These are phyloP conservation scores for Leccinum holopus DNA, from an alignment of 1,284 basidiomycete species.

Conservation along the genomic window DNA sequence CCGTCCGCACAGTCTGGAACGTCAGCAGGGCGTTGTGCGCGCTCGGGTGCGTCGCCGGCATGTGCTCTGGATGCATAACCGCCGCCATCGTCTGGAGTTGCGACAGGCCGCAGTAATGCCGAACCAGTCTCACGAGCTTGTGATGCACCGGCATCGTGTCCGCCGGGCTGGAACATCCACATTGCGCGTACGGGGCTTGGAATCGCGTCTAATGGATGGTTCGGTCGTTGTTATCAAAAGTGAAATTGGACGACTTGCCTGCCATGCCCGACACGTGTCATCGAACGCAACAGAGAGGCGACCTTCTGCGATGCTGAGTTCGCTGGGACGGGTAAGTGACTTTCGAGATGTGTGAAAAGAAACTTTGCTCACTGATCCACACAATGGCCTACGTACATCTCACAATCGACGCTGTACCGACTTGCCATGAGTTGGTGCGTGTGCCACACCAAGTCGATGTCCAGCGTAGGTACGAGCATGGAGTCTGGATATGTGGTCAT, in stretches of 20 bases:
- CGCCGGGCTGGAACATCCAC: constrained; percentile 47
- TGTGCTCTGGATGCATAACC: constrained; percentile 33
- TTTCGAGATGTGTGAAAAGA: background rate
- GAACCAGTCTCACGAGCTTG: constrained; percentile 32
- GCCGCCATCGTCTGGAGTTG: constrained; percentile 14
- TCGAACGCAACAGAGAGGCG: constrained; percentile 37
- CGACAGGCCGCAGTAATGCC: constrained; percentile 17
- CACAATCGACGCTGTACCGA: constrained; percentile 36
- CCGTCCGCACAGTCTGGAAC: constrained; percentile 15
- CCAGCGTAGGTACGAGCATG: constrained; percentile 33
- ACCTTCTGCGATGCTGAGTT: constrained; percentile 35
- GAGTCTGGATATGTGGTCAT: constrained; percentile 13
- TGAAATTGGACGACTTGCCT: constrained; percentile 12
- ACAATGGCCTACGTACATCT: constrained; percentile 29
- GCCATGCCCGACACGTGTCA: constrained; percentile 37
- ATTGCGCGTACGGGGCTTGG: constrained; percentile 43
- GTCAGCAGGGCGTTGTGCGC: constrained; percentile 35
- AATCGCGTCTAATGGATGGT: constrained; percentile 36
- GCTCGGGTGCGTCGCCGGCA: constrained; percentile 42
- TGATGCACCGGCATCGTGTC: constrained; percentile 31
- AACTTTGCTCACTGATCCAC: constrained; percentile 37
- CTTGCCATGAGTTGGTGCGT: constrained; percentile 43
- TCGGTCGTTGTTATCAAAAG: background rate
- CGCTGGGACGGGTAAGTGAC: constrained; percentile 23
- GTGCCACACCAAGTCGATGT: constrained; percentile 52